Evolutionary conservation across 2,329 filamentous ascomycete species (phyloP).

Genomic region (Amauroascus niger): DNA sequence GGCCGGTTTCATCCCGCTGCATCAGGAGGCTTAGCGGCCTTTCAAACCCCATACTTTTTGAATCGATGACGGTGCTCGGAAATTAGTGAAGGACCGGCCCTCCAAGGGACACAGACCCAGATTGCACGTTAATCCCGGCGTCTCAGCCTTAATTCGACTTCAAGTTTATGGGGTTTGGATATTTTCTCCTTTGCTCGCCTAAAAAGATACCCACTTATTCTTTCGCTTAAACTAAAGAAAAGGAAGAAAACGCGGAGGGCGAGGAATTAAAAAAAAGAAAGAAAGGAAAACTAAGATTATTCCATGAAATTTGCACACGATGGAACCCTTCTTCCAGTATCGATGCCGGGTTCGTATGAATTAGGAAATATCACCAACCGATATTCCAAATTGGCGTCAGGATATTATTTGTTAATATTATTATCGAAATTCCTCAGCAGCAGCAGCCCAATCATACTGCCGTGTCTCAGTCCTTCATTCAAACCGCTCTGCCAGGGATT

Average conservation of each 20-base stretch:
- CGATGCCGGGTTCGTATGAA: no score
- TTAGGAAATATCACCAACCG: no score
- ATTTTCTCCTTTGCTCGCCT: neutral
- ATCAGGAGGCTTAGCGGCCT: neutral
- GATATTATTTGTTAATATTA: neutral
- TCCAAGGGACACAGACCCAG: conserved; percentile 1
- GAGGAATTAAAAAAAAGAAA: no score
- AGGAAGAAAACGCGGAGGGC: neutral
- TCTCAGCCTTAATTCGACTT: conserved; percentile 9
- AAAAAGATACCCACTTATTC: neutral
- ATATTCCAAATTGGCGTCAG: neutral
- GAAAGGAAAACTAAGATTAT: no score
- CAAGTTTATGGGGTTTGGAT: neutral
- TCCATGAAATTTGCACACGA: no score
- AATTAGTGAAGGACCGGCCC: conserved; percentile 1
- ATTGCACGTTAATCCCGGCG: neutral
- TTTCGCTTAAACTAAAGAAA: neutral
- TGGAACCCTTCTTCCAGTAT: no score
- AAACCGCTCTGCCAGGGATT: neutral
- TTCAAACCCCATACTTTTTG: neutral
- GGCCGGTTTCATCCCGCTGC: neutral
- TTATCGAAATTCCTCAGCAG: neutral
- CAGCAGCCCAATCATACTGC: neutral
- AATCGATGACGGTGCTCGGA: neutral
- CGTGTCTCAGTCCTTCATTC: neutral